phyloP scores from a whole-genome alignment of 495 filamentous ascomycete genomes.

The Immersiella caudata region DNA sequence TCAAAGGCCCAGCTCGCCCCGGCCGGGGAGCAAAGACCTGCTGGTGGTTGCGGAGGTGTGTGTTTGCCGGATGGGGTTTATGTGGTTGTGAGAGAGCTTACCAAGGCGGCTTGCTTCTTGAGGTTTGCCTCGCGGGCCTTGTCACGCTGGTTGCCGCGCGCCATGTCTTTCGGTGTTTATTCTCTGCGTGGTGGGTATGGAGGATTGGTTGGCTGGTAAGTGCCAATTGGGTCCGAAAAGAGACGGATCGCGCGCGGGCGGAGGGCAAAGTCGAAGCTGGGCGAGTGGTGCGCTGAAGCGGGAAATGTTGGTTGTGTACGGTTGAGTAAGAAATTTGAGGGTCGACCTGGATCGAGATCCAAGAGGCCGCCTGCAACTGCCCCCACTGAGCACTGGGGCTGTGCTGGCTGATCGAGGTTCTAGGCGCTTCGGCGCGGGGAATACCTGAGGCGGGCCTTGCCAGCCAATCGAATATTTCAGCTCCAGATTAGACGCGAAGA shows the following conservation, averaged over 20 bases:
- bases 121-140: conserved; percentile 80
- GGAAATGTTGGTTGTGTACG: not conserved
- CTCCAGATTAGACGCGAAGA: conserved; percentile 21
- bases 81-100: conserved; percentile 42
- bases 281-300: not conserved
- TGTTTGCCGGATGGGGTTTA: conserved; percentile 18
- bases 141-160: conserved; percentile 92
- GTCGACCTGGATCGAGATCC: not conserved
- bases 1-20: not conserved
- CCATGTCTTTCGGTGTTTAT: conserved; percentile 59
- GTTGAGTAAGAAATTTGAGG: conserved; percentile 11
- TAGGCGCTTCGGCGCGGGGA: conserved; percentile 26
- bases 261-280: not conserved
- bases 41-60: not conserved
- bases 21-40: not conserved
- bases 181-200: not conserved
- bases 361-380: conserved; percentile 5
- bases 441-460: conserved; percentile 18
- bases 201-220: conserved; percentile 8
- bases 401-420: conserved; percentile 18
- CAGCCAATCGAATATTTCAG: conserved; percentile 30
- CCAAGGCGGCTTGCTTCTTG: conserved; percentile 62
- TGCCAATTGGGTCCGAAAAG: not conserved
- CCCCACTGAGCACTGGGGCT: conserved; percentile 20
- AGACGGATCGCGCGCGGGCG: not conserved